Base-by-base conservation (phyloP, 257 asterid genomes). In the Orobanche coerulescens region DNA sequence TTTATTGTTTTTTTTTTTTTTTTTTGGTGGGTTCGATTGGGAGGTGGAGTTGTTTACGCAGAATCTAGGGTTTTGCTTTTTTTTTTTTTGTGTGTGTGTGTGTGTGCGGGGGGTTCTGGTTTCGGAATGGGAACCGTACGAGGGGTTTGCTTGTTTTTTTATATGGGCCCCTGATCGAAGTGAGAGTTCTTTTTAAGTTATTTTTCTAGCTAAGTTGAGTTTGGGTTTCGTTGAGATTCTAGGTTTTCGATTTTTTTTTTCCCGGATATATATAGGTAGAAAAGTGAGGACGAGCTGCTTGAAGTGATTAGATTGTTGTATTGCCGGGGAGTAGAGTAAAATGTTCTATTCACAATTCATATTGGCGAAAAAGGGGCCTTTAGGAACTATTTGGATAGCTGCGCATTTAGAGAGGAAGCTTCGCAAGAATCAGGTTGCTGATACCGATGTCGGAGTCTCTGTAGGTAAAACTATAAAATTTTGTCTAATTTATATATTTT, bases 351-450 rank as follows among this genome's bases (percentile, higher is more conserved):
- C 98, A 0, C 98, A 92, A 71, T 92, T 92, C 65, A 92, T 92
- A 76, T 77, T 92, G 78, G 98, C 98, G 0, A 92, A 92, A 67
- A 92, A 92, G 91, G 98, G 98, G 54, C 98, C 98, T 19, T 49
- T 92, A 15, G 98, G 98, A 52, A 92, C 98, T 34, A 89, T 92
- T 65, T 92, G 98, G 98, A 92, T 92, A 46, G 98, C 98, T 8
- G 98, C 98, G 1, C 98, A 92, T 83, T 73, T 92, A 61, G 98
- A 92, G 78, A 73, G 98, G 68, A 92, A 92, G 84, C 95, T 92
- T 26, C 80, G 97, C 5, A 92, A 92, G 85, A 92, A 92, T 76
- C 98, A 92, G 82, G 95, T 92, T 67, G 97, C 98, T 71, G 98
- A 92, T 74, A 92, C 98, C 22, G 97, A 92, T 83, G 88, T 92